Evolutionary conservation across 164 flowering plant genomes (phyloP), one percentile per base, ranked within the genome.

Genomic region (Macadamia integrifolia): DNA sequence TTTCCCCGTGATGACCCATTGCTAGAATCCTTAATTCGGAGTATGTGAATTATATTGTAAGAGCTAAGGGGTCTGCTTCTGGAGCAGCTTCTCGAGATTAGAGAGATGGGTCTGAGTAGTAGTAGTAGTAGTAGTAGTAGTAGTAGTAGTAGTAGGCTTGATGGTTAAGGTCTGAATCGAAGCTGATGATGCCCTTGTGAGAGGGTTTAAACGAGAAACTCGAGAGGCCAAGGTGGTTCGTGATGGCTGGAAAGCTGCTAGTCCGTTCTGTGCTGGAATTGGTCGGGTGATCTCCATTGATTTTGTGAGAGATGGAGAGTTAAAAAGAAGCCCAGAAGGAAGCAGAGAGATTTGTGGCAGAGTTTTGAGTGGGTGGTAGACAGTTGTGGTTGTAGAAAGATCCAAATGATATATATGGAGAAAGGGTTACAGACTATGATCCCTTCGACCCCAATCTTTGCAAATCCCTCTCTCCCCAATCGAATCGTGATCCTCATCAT

Each of bases 401-500:
- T 35, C 40, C 40, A 35, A 35, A 35, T 5, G 5, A 2, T 35
- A 35, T 35, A 35, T 35, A 35, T 35, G 0, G 40, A 35, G 40
- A 35, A 2, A 35, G 5, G 40, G 5, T 35, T 35, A 35, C 40
- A 35, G 23, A 23, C 89, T 12, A 23, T 75, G 81, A 56, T 71
- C 86, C 76, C 82, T 81, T 72, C 82, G 72, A 35, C 76, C 83
- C 85, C 80, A 79, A 68, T 81, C 83, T 70, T 76, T 82, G 56
- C 40, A 42, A 57, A 43, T 65, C 32, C 73, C 74, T 44, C 80
- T 82, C 17, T 80, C 89, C 30, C 78, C 82, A 42, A 69, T 76
- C 14, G 82, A 79, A 69, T 80, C 85, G 10, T 88, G 81, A 82
- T 89, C 93, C 43, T 88, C 96, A 52, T 82, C 85, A 40, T 66